Base-by-base conservation (phyloP, 2,329 filamentous ascomycete genomes). In the Gliomastix tumulicola region DNA sequence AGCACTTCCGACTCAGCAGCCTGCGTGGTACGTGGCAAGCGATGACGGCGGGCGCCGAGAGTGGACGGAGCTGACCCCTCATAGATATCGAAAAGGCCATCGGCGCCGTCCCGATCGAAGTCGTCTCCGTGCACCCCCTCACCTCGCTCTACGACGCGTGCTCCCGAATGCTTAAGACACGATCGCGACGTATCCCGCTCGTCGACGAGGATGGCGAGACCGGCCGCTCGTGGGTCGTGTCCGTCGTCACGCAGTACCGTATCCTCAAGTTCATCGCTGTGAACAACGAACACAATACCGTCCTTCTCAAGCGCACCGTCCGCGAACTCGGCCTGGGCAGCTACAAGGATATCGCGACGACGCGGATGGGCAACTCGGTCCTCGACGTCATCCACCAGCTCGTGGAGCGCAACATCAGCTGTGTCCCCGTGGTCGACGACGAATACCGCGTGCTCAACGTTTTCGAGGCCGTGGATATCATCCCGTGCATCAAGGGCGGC, bases 211-310 rank as follows among this genome's bases (percentile, higher is more conserved):
- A 98, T 54, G 89, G 94, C 54, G 92, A 98, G 62, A 98, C 92
- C 3, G 81, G 85, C 39, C 78, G 88, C 44, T 82, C 92, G 54
- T 92, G 90, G 65, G 88, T 98, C 15, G 86, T 98, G 42, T 96
- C 88, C 50, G 92, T 98, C 42, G 85, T 98, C 41, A 98, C 92
- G 1, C 92, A 98, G 60, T 98, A 98, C 62, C 84, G 94, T 40
- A 97, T 98, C 49, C 76, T 98, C 45, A 98, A 98, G 59, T 98
- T 98, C 59, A 94, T 98, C 43, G 89, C 92, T 10, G 90, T 98
- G 61, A 98, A 98, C 61, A 78, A 76, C 49, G 77, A 82, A 51
- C 80, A 82, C 49, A 85, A 94, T 55, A 96, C 90, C 5, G 83
- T 94, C 49, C 76, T 88, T 54, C 66, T 98, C 42, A 86, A 87